A percentile compares a stretch with the other conserved stretches of the same genome.
These are phyloP conservation scores for Phylloporus sp. DNA, from an alignment of 768 basidiomycete species.

Conservation along the genomic window DNA sequence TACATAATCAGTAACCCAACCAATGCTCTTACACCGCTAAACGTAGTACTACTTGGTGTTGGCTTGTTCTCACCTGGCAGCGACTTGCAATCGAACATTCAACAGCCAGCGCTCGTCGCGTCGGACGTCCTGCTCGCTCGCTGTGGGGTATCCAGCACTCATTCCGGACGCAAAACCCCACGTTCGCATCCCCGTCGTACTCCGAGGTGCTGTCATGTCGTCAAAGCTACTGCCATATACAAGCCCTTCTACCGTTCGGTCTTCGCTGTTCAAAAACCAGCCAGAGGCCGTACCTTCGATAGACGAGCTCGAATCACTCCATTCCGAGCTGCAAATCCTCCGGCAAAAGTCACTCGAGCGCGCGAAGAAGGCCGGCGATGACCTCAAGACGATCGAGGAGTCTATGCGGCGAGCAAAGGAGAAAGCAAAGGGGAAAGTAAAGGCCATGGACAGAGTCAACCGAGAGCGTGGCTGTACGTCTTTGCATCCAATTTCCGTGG, in stretches of 20 bases:
- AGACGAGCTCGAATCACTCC: constrained; percentile 66
- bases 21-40: constrained; percentile 29
- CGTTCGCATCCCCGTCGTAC: constrained; percentile 10
- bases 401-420: constrained; percentile 75
- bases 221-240: constrained; percentile 53
- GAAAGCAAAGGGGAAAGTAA: constrained; percentile 70
- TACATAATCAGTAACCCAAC: constrained; percentile 30
- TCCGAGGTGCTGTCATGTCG: constrained; percentile 47
- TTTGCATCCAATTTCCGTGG: constrained; percentile 13
- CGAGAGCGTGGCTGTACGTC: constrained; percentile 74
- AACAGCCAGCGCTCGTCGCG: constrained; percentile 13
- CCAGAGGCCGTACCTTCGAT: constrained; percentile 66
- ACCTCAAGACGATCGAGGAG: constrained; percentile 70
- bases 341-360: constrained; percentile 56
- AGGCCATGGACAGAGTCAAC: constrained; percentile 66
- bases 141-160: constrained; percentile 8
- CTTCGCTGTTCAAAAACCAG: constrained; percentile 57
- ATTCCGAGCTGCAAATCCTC: constrained; percentile 55
- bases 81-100: constrained; percentile 14
- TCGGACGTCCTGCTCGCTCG: constrained; percentile 11
- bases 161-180: constrained; percentile 8
- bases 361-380: constrained; percentile 71
- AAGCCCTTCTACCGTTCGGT: constrained; percentile 47
- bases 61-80: constrained; percentile 24
- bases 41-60: constrained; percentile 18